Percentiles rank a stretch among this genome's conserved stretches.
phyloP scores from a whole-genome alignment of 164 flowering plant genomes.

The Dillenia suffruticosa region DNA sequence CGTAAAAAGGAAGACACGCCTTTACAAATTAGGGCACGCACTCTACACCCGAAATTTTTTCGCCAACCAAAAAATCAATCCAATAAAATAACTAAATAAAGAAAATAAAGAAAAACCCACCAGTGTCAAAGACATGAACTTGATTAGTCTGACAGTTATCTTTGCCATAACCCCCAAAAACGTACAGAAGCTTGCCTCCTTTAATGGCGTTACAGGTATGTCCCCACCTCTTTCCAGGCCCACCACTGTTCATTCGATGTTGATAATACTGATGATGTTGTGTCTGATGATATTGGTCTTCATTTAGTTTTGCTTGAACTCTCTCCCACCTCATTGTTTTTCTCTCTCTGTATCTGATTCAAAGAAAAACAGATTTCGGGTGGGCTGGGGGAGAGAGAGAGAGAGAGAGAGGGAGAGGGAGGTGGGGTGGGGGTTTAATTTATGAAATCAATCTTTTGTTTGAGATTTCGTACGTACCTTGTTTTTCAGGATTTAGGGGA shows the following conservation, averaged over 20 bases:
- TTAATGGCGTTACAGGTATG: slow-evolving; percentile 88
- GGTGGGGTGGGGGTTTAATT: too few relatives aligned
- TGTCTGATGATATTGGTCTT: too few relatives aligned
- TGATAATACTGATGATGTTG: too few relatives aligned
- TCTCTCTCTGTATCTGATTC: background rate
- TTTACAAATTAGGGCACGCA: background rate
- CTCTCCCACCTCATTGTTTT: slow-evolving; percentile 60
- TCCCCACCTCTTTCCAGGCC: slow-evolving; percentile 97
- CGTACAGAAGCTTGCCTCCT: slow-evolving; percentile 78
- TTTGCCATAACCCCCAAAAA: slow-evolving; percentile 90
- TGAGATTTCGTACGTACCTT: too few relatives aligned
- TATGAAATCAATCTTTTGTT: too few relatives aligned
- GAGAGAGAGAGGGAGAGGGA: too few relatives aligned
- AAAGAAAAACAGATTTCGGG: too few relatives aligned
- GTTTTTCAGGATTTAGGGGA: too few relatives aligned
- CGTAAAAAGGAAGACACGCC: background rate
- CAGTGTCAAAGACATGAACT: slow-evolving; percentile 85
- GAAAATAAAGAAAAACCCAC: slow-evolving; percentile 22
- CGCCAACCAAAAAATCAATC: background rate
- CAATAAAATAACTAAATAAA: slow-evolving; percentile 1
- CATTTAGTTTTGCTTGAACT: slow-evolving; percentile 12
- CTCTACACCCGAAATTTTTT: background rate
- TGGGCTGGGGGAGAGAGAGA: too few relatives aligned
- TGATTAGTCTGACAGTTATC: slow-evolving; percentile 84
- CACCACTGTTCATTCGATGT: slow-evolving; percentile 10